Conservation (phyloP, 1,284 basidiomycete genomes). For the Waitea zeae region DNA sequence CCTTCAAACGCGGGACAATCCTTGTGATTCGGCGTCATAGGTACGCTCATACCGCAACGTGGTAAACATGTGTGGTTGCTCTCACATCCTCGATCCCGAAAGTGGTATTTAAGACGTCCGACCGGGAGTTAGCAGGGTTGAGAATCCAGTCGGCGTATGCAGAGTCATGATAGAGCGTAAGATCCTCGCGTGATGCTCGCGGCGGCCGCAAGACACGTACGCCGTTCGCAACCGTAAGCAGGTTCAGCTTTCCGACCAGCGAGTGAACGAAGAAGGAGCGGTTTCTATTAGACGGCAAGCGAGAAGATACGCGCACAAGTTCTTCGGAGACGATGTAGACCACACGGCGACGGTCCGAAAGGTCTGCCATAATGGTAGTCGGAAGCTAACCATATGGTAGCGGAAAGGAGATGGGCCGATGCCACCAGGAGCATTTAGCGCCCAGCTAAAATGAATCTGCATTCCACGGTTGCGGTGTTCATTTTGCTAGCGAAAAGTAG, state of each 20-base stretch:
- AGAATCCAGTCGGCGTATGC: conserved; percentile 41
- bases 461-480: too few relatives aligned
- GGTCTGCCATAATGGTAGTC: too few relatives aligned
- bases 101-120: conserved; percentile 7
- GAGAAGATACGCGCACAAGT: conserved; percentile 46
- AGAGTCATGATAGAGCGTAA: conserved; percentile 35
- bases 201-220: conserved; percentile 33
- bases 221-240: conserved; percentile 22
- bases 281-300: conserved; percentile 68
- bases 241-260: conserved; percentile 38
- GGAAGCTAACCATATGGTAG: too few relatives aligned
- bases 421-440: too few relatives aligned
- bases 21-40: too few relatives aligned
- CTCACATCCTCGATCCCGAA: conserved; percentile 55
- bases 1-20: conserved; percentile 70
- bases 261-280: conserved; percentile 73
- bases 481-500: too few relatives aligned
- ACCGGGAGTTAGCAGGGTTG: conserved; percentile 13
- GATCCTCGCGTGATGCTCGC: conserved; percentile 30
- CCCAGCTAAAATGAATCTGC: too few relatives aligned
- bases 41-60: conserved; percentile 6
- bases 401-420: too few relatives aligned
- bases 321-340: too few relatives aligned
- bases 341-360: too few relatives aligned
- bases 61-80: conserved; percentile 3